Conservation (phyloP, 768 basidiomycete species). For the Suillus spraguei region DNA sequence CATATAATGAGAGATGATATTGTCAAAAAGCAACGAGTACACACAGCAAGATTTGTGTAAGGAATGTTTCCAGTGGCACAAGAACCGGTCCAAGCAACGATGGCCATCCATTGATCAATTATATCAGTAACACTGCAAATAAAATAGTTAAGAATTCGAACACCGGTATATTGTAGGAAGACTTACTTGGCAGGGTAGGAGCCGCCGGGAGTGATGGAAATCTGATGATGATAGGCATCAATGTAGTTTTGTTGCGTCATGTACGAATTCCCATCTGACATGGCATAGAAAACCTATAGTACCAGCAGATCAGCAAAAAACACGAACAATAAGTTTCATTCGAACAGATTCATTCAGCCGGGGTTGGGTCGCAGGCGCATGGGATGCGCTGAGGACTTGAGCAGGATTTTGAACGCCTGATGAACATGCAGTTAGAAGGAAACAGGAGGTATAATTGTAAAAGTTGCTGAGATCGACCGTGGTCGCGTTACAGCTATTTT, state of each 20-base stretch:
- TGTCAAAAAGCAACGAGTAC: not conserved
- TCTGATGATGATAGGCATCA: slow-evolving; percentile 22
- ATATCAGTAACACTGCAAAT: slow-evolving; percentile 13
- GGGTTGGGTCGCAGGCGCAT: slow-evolving; percentile 21
- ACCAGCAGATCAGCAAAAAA: not conserved
- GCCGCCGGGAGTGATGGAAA: slow-evolving; percentile 23
- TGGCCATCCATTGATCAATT: slow-evolving; percentile 18
- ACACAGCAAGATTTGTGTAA: slow-evolving; percentile 23
- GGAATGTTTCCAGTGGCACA: slow-evolving; percentile 26
- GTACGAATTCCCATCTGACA: slow-evolving; percentile 22
- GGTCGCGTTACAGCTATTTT: slow-evolving; percentile 23
- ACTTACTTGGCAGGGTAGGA: slow-evolving; percentile 21
- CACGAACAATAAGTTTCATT: not conserved
- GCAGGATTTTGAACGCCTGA: slow-evolving; percentile 10
- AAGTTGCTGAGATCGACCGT: slow-evolving; percentile 21
- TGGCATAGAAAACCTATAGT: slow-evolving; percentile 19
- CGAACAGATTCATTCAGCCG: slow-evolving; percentile 20
- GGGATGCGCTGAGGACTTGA: slow-evolving; percentile 9
- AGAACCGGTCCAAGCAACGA: slow-evolving; percentile 27
- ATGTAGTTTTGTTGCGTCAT: slow-evolving; percentile 28
- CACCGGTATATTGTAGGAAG: not conserved
- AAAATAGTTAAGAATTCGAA: not conserved
- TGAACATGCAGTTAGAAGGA: slow-evolving; percentile 23
- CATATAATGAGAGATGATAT: not conserved
- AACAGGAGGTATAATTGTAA: slow-evolving; percentile 22